phyloP scores from a whole-genome alignment of 2,329 filamentous ascomycete genomes.

The Ustulina deusta region DNA sequence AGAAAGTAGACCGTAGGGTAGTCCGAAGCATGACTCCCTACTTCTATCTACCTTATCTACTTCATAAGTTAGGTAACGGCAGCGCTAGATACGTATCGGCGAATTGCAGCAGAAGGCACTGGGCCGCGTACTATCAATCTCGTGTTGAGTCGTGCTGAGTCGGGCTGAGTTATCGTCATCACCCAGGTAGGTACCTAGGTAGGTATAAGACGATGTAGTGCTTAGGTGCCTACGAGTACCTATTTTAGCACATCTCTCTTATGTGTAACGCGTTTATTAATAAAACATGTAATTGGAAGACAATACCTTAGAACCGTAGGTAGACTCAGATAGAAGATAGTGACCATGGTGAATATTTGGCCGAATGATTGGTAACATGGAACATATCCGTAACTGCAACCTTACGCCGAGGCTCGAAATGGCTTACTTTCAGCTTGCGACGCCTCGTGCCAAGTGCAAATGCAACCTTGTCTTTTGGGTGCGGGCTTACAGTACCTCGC shows the following conservation, averaged over 20 bases:
- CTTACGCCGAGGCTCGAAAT: conserved; percentile 36
- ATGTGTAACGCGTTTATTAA: not conserved
- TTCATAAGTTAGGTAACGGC: conserved; percentile 3
- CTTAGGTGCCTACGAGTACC: not conserved
- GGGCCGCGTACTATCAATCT: not conserved
- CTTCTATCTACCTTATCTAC: too few relatives aligned
- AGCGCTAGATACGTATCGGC: not conserved
- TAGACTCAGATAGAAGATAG: too few relatives aligned
- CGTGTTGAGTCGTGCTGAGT: conserved; percentile 1
- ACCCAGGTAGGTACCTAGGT: not conserved
- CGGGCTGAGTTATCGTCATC: too few relatives aligned
- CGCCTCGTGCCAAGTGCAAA: conserved; percentile 26
- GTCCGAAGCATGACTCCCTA: too few relatives aligned
- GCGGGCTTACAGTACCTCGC: conserved; percentile 1
- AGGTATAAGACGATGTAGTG: not conserved
- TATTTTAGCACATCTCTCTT: not conserved
- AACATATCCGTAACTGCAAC: conserved; percentile 28
- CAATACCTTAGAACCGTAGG: too few relatives aligned
- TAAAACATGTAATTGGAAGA: not conserved
- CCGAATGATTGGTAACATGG: too few relatives aligned
- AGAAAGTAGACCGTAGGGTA: too few relatives aligned
- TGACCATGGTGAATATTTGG: too few relatives aligned
- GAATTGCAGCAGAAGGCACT: not conserved
- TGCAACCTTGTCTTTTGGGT: conserved; percentile 33
- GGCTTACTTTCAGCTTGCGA: conserved; percentile 27